Conservation (phyloP, 2,329 filamentous ascomycete genomes). For the Penicillium hesseltinei region DNA sequence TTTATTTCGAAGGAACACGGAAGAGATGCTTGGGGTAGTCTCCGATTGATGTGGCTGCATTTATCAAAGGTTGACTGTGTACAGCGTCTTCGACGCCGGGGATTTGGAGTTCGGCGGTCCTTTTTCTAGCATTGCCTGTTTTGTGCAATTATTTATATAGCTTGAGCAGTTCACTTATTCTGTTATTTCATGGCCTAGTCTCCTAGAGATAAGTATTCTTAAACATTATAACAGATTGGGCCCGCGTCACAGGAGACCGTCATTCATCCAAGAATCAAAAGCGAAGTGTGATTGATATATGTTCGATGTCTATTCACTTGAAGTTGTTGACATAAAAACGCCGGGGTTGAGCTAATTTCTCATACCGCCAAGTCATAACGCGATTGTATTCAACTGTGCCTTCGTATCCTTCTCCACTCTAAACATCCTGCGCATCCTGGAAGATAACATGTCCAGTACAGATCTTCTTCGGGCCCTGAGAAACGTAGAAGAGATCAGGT, state of each 20-base stretch:
- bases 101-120: slow-evolving; percentile 5
- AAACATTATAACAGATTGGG: not conserved
- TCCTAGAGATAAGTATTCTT: not conserved
- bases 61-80: not conserved
- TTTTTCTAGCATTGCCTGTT: slow-evolving; percentile 1
- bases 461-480: slow-evolving; percentile 27
- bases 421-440: slow-evolving; percentile 21
- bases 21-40: slow-evolving; percentile 48
- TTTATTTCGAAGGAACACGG: slow-evolving; percentile 57
- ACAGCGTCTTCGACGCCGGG: slow-evolving; percentile 12
- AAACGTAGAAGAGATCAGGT: not conserved
- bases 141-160: not conserved
- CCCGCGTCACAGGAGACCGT: not conserved
- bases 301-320: slow-evolving; percentile 9
- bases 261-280: not conserved
- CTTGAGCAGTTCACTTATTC: not conserved
- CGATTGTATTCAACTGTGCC: not conserved
- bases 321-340: slow-evolving; percentile 16
- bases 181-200: not conserved
- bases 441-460: slow-evolving; percentile 29
- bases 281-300: slow-evolving; percentile 3
- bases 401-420: not conserved
- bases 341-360: not conserved
- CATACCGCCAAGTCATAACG: not conserved
- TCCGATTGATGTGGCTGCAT: slow-evolving; percentile 8